Percentiles rank a stretch among this genome's conserved stretches.
Evolutionary conservation across 192 early-diverging fungal species (phyloP).

Genomic region (Linnemannia hyalina): DNA sequence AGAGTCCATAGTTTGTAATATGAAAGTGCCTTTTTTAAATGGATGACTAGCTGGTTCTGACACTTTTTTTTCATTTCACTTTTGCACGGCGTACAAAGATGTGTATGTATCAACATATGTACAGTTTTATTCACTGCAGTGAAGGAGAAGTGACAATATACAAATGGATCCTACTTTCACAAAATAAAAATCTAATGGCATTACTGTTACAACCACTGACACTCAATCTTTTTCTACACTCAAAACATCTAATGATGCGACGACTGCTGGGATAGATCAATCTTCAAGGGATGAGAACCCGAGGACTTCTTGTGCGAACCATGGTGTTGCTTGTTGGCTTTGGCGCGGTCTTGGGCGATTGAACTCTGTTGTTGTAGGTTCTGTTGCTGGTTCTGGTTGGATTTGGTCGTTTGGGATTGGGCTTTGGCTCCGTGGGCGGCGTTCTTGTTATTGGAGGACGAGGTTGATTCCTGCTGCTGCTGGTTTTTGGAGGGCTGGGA

Average conservation of each 20-base stretch:
- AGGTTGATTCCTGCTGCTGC: slow-evolving; percentile 8
- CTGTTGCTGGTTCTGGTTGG: background rate
- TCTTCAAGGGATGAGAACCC: slow-evolving; percentile 45
- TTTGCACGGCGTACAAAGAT: no score
- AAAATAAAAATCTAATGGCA: no score
- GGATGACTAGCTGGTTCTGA: no score
- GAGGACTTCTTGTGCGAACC: slow-evolving; percentile 20
- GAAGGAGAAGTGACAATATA: background rate
- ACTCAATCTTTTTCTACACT: background rate
- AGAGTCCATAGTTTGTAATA: no score
- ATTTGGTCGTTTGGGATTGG: slow-evolving; percentile 8
- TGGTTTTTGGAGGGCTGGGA: slow-evolving; percentile 6
- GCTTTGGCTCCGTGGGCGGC: background rate
- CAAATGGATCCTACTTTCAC: no score
- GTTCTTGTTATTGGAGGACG: background rate
- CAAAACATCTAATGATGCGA: background rate
- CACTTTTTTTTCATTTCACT: no score
- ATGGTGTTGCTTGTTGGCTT: slow-evolving; percentile 34
- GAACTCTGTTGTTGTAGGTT: slow-evolving; percentile 11
- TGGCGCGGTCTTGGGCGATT: background rate
- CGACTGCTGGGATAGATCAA: slow-evolving; percentile 6
- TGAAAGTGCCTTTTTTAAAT: no score
- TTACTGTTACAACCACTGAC: background rate
- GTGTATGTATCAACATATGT: background rate
- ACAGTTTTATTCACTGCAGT: background rate